These are phyloP conservation scores for Lentinula guzmanii DNA, from an alignment of 768 basidiomycete species.

Conservation along the genomic window DNA sequence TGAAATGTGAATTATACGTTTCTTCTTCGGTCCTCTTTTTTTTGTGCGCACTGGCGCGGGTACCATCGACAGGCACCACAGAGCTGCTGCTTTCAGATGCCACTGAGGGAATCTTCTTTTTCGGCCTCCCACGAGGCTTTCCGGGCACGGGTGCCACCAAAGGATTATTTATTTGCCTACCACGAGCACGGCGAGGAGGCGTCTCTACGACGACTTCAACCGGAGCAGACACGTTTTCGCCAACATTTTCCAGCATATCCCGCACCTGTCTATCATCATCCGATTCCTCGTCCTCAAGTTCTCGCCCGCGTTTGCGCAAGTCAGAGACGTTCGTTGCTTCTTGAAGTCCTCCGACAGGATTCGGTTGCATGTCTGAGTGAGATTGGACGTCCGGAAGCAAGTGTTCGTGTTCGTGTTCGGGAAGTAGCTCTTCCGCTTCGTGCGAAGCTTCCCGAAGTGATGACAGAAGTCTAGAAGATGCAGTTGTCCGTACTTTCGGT, in stretches of 20 bases:
- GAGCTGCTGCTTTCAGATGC: slow-evolving; percentile 19
- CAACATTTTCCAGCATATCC: neutral
- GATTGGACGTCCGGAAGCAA: neutral
- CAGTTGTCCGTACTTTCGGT: neutral
- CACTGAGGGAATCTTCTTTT: neutral
- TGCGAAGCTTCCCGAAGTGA: neutral
- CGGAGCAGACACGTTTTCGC: neutral
- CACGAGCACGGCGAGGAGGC: slow-evolving; percentile 4
- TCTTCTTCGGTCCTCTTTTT: slow-evolving; percentile 22
- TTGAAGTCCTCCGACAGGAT: neutral
- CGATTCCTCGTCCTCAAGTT: neutral
- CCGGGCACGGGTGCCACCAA: neutral
- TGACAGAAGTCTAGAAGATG: neutral
- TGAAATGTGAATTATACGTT: slow-evolving; percentile 26
- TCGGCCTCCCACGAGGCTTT: slow-evolving; percentile 9
- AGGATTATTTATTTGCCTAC: neutral
- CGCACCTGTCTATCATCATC: neutral
- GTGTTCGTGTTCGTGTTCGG: neutral
- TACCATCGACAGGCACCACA: slow-evolving; percentile 29
- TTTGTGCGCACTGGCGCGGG: slow-evolving; percentile 31
- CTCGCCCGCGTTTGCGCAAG: neutral
- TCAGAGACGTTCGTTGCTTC: neutral
- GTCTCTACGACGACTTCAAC: slow-evolving; percentile 12
- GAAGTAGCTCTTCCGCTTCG: neutral
- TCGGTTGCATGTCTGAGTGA: neutral